Conservation (phyloP, 2,329 filamentous ascomycete species). For the Zopfia rhizophila region DNA sequence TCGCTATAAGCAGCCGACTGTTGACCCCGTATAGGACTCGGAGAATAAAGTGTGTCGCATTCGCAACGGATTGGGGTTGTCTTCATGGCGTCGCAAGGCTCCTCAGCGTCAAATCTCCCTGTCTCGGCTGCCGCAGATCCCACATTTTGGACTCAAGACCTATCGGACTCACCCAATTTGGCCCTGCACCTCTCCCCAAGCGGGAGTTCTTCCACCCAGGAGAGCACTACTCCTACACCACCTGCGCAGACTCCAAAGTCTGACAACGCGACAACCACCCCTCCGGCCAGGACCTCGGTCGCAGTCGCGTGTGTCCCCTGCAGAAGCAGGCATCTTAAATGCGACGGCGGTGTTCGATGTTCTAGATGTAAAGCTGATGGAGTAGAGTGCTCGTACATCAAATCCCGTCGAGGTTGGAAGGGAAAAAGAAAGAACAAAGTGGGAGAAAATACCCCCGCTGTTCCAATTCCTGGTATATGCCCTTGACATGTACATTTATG, state of each 20-base stretch:
- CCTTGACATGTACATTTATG: background rate
- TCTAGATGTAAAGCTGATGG: slow-evolving; percentile 59
- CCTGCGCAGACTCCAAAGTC: slow-evolving; percentile 43
- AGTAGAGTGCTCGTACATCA: slow-evolving; percentile 62
- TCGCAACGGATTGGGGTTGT: slow-evolving; percentile 17
- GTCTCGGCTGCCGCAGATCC: slow-evolving; percentile 44
- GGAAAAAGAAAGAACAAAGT: slow-evolving; percentile 52
- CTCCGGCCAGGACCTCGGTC: slow-evolving; percentile 46
- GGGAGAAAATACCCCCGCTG: slow-evolving; percentile 37
- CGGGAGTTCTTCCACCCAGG: slow-evolving; percentile 40
- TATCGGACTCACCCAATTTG: slow-evolving; percentile 37
- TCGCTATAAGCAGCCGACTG: slow-evolving; percentile 33
- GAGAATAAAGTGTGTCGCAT: slow-evolving; percentile 20
- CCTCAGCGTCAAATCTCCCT: slow-evolving; percentile 34
- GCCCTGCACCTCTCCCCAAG: slow-evolving; percentile 44
- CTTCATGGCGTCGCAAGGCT: slow-evolving; percentile 41
- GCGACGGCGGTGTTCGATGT: slow-evolving; percentile 61
- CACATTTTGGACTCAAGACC: slow-evolving; percentile 44
- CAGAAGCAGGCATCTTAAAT: slow-evolving; percentile 63
- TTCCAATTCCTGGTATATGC: slow-evolving; percentile 33
- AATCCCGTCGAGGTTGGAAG: slow-evolving; percentile 63
- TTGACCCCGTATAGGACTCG: slow-evolving; percentile 15
- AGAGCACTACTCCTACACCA: slow-evolving; percentile 43
- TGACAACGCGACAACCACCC: slow-evolving; percentile 30
- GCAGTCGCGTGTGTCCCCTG: slow-evolving; percentile 63